Percentiles rank a stretch among this genome's conserved stretches.
Conservation (phyloP, 495 filamentous ascomycete species). For the Penicillium diatomitis region DNA sequence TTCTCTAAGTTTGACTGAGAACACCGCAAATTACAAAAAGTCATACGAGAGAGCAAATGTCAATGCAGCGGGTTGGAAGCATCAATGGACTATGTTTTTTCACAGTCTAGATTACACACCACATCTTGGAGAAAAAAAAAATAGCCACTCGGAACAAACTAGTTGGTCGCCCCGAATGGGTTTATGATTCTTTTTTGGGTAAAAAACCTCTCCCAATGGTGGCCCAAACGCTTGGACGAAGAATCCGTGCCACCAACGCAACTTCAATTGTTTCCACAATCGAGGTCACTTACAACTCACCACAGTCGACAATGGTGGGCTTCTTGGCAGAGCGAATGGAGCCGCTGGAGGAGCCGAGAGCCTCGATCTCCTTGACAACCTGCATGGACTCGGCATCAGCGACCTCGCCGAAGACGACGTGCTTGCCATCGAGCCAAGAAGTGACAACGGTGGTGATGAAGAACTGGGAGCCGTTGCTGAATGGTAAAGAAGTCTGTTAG, state of each 20-base stretch:
- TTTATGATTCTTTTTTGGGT: no score
- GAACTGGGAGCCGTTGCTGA: slow-evolving; percentile 95
- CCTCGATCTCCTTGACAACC: slow-evolving; percentile 67
- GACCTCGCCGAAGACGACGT: slow-evolving; percentile 97
- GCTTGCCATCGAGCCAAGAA: slow-evolving; percentile 89
- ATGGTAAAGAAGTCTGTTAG: not conserved
- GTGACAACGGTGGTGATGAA: slow-evolving; percentile 94
- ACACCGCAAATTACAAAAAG: no score
- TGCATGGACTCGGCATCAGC: slow-evolving; percentile 51
- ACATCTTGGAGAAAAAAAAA: no score
- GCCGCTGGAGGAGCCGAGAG: slow-evolving; percentile 53
- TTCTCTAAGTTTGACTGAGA: no score
- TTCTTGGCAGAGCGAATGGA: slow-evolving; percentile 52
- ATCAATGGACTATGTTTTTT: no score
- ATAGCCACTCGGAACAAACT: no score
- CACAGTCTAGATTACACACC: no score
- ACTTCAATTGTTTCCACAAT: slow-evolving; percentile 3
- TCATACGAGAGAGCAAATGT: no score
- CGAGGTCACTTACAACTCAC: slow-evolving; percentile 39
- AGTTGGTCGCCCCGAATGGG: no score
- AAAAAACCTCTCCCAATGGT: not conserved
- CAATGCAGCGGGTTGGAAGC: no score
- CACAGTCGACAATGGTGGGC: slow-evolving; percentile 57
- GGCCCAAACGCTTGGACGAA: slow-evolving; percentile 9
- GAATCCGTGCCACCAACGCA: slow-evolving; percentile 8